Base-by-base conservation (phyloP, 2,329 filamentous ascomycete genomes). In the Mollisiaceae sp. region DNA sequence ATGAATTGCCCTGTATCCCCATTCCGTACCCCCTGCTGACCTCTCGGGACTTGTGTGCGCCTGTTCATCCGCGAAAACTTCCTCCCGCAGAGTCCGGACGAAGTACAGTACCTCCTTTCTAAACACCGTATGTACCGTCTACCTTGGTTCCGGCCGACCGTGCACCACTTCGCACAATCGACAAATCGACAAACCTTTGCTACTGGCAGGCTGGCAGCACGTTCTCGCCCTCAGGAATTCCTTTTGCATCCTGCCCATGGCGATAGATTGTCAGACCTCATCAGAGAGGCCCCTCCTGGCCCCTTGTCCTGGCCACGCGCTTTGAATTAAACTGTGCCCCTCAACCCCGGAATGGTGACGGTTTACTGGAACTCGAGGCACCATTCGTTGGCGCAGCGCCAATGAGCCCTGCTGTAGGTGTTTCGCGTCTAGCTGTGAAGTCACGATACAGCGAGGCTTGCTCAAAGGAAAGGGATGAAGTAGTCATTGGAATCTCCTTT, bases 291-390 rank as follows among this genome's bases (percentile, higher is more conserved):
- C 43, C 32, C 60, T 27, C 60, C 52, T 57, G 24, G 36, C 60
- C 60, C 60, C 60, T 57, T 56, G 60, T 57, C 60, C 18, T 15
- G n/a, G 14, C 50, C 38, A 62, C 36, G 60, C 60, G 50, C 50
- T 36, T 11, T 55, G 39, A 22, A 62, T 24, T 56, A 43, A 11
- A 41, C 47, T 35, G 52, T 62, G 60, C 60, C 38, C 39, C 36
- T 55, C 15, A 20, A 2, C 18, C n/a, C 20, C 43, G 56, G 38
- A 15, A 56, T 43, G 43, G 36, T 62, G 15, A 50, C 32, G 50
- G 45, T 54, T 35, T 54, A 27, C 27, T 54, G 24, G 50, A 54
- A 54, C 22, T 32, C 14, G 50, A 24, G 24, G 11, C 15, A 6
- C 38, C 14, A 61, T 41, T 14, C 45, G 14, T 32, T n/a, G 54